Conservation (phyloP, 768 basidiomycete genomes). For the Chalciporus pseudorubinellus region DNA sequence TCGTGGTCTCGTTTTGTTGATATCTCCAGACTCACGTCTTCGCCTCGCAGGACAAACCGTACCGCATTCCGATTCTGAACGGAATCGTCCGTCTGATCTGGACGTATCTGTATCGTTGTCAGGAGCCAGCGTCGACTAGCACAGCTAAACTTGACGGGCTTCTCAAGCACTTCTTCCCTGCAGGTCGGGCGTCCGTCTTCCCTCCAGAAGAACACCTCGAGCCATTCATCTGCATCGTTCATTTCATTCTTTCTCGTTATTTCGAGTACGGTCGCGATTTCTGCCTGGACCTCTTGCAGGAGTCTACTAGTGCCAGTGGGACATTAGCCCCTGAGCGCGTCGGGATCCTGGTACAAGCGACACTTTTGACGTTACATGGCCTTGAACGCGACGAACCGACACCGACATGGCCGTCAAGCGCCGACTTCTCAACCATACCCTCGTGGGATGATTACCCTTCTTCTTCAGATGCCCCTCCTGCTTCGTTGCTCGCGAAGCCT, state of each 20-base stretch:
- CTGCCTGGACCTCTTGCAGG: slow-evolving; percentile 78
- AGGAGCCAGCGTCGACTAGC: slow-evolving; percentile 79
- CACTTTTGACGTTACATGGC: slow-evolving; percentile 65
- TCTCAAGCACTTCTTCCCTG: slow-evolving; percentile 76
- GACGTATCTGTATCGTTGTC: slow-evolving; percentile 95
- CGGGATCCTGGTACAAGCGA: slow-evolving; percentile 72
- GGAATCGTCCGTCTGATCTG: slow-evolving; percentile 81
- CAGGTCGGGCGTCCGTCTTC: slow-evolving; percentile 55
- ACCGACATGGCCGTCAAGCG: slow-evolving; percentile 77
- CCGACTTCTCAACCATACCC: slow-evolving; percentile 57
- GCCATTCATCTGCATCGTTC: slow-evolving; percentile 72
- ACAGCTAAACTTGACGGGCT: slow-evolving; percentile 74
- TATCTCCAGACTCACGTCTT: slow-evolving; percentile 1
- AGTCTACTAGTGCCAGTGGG: slow-evolving; percentile 47
- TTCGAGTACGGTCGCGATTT: slow-evolving; percentile 84
- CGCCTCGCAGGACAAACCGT: slow-evolving; percentile 66
- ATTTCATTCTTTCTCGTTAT: slow-evolving; percentile 81
- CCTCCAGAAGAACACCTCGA: slow-evolving; percentile 77
- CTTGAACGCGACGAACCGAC: slow-evolving; percentile 68
- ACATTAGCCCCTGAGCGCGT: slow-evolving; percentile 69
- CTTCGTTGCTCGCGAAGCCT: slow-evolving; percentile 53
- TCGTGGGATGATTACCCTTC: slow-evolving; percentile 66
- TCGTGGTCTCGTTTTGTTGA: not conserved
- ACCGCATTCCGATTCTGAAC: slow-evolving; percentile 71
- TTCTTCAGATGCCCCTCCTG: slow-evolving; percentile 61